These are phyloP conservation scores for Inosperma sp. DNA, from an alignment of 768 basidiomycete species.

Conservation along the genomic window DNA sequence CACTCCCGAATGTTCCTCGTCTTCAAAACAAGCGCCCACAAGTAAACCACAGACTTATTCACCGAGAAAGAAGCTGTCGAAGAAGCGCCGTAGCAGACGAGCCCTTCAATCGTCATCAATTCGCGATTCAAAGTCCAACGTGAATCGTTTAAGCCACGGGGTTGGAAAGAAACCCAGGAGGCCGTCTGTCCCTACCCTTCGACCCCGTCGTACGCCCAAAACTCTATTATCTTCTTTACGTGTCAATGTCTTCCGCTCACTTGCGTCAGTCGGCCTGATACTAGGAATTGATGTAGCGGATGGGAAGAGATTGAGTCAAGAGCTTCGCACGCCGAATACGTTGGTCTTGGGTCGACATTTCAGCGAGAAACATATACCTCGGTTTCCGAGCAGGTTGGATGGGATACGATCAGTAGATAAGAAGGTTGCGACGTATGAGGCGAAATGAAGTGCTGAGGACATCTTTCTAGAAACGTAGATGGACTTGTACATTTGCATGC, in stretches of 20 bases:
- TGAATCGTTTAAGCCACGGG: not conserved
- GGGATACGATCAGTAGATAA: conserved; percentile 4
- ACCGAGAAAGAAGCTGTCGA: conserved; percentile 4
- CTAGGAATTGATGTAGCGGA: not conserved
- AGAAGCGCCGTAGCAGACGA: not conserved
- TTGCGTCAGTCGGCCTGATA: not conserved
- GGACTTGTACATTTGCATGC: too few relatives aligned
- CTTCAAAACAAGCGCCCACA: not conserved
- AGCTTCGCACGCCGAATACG: conserved; percentile 4
- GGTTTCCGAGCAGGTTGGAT: conserved; percentile 9
- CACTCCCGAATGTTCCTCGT: not conserved
- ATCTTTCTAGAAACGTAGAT: too few relatives aligned
- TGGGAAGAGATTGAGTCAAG: conserved; percentile 2
- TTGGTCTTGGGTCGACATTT: conserved; percentile 1
- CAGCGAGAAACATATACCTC: conserved; percentile 7
- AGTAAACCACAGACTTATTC: not conserved
- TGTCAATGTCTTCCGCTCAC: not conserved
- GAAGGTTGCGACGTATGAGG: conserved; percentile 5
- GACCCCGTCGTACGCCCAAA: not conserved
- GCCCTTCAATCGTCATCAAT: not conserved
- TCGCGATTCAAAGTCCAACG: not conserved
- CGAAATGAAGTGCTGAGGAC: too few relatives aligned
- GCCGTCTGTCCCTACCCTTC: not conserved
- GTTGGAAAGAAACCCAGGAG: not conserved
- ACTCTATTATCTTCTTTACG: not conserved